Evolutionary conservation across 345 rosid genomes (phyloP).

Genomic region (Hibiscus mutabilis): DNA sequence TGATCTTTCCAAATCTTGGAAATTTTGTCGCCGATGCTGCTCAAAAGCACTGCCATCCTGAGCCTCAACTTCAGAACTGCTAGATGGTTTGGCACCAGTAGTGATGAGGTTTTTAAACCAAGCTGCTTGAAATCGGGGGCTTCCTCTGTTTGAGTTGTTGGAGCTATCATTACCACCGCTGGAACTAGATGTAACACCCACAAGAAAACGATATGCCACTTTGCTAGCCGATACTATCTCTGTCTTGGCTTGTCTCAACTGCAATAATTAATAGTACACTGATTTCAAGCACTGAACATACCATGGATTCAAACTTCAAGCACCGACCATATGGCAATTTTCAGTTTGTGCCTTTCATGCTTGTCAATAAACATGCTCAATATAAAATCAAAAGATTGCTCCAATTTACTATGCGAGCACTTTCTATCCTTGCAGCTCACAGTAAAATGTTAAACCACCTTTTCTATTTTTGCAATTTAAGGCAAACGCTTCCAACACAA

Average conservation of each 20-base stretch:
- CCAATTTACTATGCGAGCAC: neutral
- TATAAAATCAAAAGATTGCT: neutral
- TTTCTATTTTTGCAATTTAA: neutral
- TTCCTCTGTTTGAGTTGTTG: constrained; percentile 51
- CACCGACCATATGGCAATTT: neutral
- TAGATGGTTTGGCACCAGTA: constrained; percentile 59
- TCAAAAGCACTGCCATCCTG: constrained; percentile 28
- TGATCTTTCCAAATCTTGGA: constrained; percentile 5
- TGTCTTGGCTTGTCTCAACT: constrained; percentile 93
- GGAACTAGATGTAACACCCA: constrained; percentile 46
- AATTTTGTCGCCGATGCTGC: constrained; percentile 20
- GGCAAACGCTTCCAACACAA: neutral
- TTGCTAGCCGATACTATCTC: constrained; percentile 93
- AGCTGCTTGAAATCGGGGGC: constrained; percentile 51
- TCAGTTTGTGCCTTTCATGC: neutral
- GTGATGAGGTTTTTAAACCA: constrained; percentile 80
- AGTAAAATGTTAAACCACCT: neutral
- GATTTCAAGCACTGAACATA: neutral
- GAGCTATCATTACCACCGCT: constrained; percentile 34
- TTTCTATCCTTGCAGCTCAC: neutral
- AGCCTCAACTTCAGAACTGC: constrained; percentile 31
- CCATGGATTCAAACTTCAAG: neutral
- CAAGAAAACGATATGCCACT: constrained; percentile 86
- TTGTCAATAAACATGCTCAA: neutral
- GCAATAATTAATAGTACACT: constrained; percentile 12